Base-by-base conservation (phyloP, 1,139 yeast genomes). In the Diutina ranongensis region DNA sequence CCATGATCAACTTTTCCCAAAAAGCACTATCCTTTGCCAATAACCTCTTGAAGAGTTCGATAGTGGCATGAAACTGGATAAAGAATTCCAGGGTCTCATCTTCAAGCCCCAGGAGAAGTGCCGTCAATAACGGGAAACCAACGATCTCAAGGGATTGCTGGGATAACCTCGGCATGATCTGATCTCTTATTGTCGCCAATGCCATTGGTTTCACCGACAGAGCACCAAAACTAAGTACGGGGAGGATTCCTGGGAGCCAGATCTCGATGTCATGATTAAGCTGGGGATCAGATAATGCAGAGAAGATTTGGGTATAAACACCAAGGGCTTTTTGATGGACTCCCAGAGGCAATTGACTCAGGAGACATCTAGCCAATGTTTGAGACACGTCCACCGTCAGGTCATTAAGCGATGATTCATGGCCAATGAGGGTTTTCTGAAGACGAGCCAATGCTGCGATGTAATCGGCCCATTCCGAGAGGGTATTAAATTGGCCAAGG, bases 401-500 rank as follows among this genome's bases (percentile, higher is more conserved):
- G 51, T 63, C 64, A 31, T 56, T 33, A 53, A 60, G 46, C 61
- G 64, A 10, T 63, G 59, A 42, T 47, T 59, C 65, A 1, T 58
- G 64, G 4, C 54, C 55, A 25, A 65, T 55, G 50, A 60, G 71
- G 35, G 88, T 80, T 59, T 87, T 85, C 51, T 80, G 79, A 12
- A 92, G 71, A 52, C 84, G 77, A 1, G 92, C 80, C 44, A 94
- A 67, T 59, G 87, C 88, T 19, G 97, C 83, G 49, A 92, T 92
- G 61, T 89, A 88, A 59, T 92, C 98, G n/a, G 98, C 97, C 98
- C 98, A 92, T 66, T 89, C 97, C 40, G 80, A 83, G 1, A 88
- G 81, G n/a, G 80, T 62, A 47, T 86, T 96, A 65, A 92, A 92
- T n/a, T 80, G 68, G 7, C 76, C 69, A 25, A 92, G 65, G 0